Percentiles rank a stretch among this genome's conserved stretches.
These are phyloP conservation scores for Zygosaccharomyces pseudobailii DNA, from an alignment of 1,139 yeast genomes.

Conservation along the genomic window DNA sequence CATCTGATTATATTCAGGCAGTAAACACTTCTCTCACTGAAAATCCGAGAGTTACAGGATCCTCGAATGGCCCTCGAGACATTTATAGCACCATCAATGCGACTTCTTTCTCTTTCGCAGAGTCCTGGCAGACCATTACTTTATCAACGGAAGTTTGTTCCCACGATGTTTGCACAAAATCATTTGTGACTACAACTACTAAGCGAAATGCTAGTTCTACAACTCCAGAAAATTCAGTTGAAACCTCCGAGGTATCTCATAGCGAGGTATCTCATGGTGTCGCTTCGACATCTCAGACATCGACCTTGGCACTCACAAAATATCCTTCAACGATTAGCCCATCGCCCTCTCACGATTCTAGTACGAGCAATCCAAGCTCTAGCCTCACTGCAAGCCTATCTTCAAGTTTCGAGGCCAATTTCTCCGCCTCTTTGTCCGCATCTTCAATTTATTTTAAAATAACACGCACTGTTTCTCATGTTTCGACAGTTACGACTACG, in stretches of 20 bases:
- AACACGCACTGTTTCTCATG: background rate
- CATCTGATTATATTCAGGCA: background rate
- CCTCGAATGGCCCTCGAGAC: too few relatives aligned
- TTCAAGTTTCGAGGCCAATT: background rate
- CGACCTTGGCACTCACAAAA: too few relatives aligned
- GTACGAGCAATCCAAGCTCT: too few relatives aligned
- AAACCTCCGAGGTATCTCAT: background rate
- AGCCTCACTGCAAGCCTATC: background rate
- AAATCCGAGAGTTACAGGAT: background rate
- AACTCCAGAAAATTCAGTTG: background rate
- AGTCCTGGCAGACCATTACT: slow-evolving; percentile 3
- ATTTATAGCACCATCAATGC: background rate
- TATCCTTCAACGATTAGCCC: too few relatives aligned
- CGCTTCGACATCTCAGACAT: background rate
- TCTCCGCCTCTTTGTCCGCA: background rate
- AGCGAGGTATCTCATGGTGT: too few relatives aligned
- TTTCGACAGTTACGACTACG: slow-evolving; percentile 9
- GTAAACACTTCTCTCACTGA: background rate
- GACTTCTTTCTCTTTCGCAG: background rate
- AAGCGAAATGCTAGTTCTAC: background rate
- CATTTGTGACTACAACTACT: slow-evolving; percentile 4
- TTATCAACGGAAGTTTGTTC: slow-evolving; percentile 8
- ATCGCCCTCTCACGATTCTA: too few relatives aligned
- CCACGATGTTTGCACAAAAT: slow-evolving; percentile 2
- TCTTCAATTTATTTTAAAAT: background rate